Evolutionary conservation across 2,329 filamentous ascomycete species (phyloP), one percentile per base, ranked within the genome.

Genomic region (Clarireedia monteithiana): DNA sequence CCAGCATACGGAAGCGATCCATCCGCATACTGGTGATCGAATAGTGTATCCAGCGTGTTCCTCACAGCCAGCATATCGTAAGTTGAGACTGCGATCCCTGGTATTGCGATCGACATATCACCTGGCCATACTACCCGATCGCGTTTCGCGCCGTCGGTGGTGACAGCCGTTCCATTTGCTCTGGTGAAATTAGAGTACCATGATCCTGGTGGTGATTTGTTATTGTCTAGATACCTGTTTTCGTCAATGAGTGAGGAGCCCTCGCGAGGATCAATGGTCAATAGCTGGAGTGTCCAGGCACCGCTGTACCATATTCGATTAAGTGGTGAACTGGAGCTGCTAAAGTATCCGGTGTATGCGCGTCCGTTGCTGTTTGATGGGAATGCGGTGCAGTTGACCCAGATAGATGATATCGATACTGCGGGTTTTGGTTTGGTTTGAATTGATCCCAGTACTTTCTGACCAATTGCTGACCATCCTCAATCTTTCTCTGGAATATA

Each of bases 121-220:
- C 82, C 81, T 14, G 81, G 78, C 80, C 81, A 85, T 1, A 85
- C 77, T 50, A 81, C 71, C 2, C 79, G 74, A 63, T 84, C 81
- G 20, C 80, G 73, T 65, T 84, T 84, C 0, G 80, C 79, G 23
- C 81, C 81, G 64, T 84, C 80, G 0, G 64, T 67, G 40, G 66
- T 70, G 6, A 67, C 65, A 4, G 62, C 55, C n/a, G 59, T 64
- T 6, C 66, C 67, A 7, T 52, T 52, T 68, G 64, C 47, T 3
- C 57, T 55, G 26, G 46, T 58, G 14, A 30, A 15, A 30, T 48
- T 48, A 3, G 46, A 48, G 12, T 48, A 48, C 46, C 46, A 48
- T 15, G 46, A 48, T 6, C 46, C 46, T 3, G 24, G 14, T 9
- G 46, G 46, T 5, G 50, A 53, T n/a, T 30, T 52, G 20, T 47